Base-by-base conservation (phyloP, 805 yeast genomes). In the Kregervanrija fluxuum region DNA sequence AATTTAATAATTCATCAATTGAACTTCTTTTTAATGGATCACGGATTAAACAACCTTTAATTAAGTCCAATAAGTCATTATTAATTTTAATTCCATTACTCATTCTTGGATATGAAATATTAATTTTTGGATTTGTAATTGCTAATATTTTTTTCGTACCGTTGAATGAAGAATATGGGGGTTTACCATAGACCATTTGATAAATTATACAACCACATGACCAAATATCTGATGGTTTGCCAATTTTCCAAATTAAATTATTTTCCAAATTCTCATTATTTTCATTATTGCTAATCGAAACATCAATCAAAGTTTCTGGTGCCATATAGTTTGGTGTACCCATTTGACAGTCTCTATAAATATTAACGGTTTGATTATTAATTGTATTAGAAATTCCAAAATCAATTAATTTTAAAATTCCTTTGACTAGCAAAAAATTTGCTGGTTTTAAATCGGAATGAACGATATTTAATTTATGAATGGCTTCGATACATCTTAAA, bases 291-390 rank as follows among this genome's bases (percentile, higher is more conserved):
- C 4, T 5, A 22, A 22, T 6, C 13, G 57, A 54, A 11, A 59
- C 77, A 61, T 84, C 95, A 38, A 83, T 72, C 47, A 91, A 66
- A 0, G 97, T 86, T 62, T 91, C 99, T 0, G 99, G 99, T 0
- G 99, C 96, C 98, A 91, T 93, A 61, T 91, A 93, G 60, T 85
- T 88, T 2, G 96, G 96, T 0, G 99, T 91, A 4, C 99, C 99
- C 42, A 89, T 83, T 60, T 88, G 96, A 5, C 88, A 77, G 48
- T 87, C 95, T 46, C 97, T 73, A 58, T 90, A 90, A 14, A 91
- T 77, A 54, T 93, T 91, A 15, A 86, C 80, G 0, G 98, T 91
- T 57, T 88, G 86, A 43, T 90, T 96, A 1, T 95, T 93, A 1
- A 93, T 88, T 0, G 91, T 88, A 64, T 90, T 85, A n/a, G 98